Conservation (phyloP, 2,329 filamentous ascomycete genomes). For the Microdochium trichocladiopsis region DNA sequence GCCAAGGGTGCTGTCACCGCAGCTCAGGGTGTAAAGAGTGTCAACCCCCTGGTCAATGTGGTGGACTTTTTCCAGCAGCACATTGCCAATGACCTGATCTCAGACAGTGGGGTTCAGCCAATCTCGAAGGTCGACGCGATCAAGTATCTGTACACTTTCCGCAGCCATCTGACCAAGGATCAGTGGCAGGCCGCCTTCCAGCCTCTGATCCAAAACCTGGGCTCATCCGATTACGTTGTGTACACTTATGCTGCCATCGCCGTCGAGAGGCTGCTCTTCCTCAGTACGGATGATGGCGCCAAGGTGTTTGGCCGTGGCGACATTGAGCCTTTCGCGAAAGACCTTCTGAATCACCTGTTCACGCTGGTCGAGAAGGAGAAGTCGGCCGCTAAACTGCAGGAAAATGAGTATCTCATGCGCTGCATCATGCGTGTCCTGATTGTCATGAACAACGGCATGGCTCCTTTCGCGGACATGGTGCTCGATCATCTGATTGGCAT, state of each 20-base stretch:
- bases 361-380: constrained; percentile 79
- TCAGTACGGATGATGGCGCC: constrained; percentile 68
- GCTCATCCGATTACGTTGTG: constrained; percentile 86
- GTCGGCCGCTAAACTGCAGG: constrained; percentile 87
- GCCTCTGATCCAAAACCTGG: constrained; percentile 84
- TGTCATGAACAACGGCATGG: constrained; percentile 78
- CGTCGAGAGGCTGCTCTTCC: constrained; percentile 84
- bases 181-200: constrained; percentile 90
- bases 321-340: constrained; percentile 75
- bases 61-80: constrained; percentile 93
- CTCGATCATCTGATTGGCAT: constrained; percentile 81
- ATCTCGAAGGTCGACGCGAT: constrained; percentile 96
- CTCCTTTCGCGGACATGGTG: constrained; percentile 69
- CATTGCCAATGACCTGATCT: constrained; percentile 80
- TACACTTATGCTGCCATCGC: constrained; percentile 97
- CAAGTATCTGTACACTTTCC: constrained; percentile 96
- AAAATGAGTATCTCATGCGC: constrained; percentile 98
- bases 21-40: constrained; percentile 81
- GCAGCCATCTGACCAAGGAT: constrained; percentile 84
- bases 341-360: constrained; percentile 85
- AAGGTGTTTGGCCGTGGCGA: constrained; percentile 74
- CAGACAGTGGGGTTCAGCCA: constrained; percentile 61
- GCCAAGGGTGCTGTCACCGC: constrained; percentile 85
- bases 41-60: constrained; percentile 82
- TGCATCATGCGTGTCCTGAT: constrained; percentile 97